Percentiles rank a stretch among this genome's conserved stretches.
Conservation (phyloP, 139 green algal species). For the Auxenochlorella pyrenoidosa region DNA sequence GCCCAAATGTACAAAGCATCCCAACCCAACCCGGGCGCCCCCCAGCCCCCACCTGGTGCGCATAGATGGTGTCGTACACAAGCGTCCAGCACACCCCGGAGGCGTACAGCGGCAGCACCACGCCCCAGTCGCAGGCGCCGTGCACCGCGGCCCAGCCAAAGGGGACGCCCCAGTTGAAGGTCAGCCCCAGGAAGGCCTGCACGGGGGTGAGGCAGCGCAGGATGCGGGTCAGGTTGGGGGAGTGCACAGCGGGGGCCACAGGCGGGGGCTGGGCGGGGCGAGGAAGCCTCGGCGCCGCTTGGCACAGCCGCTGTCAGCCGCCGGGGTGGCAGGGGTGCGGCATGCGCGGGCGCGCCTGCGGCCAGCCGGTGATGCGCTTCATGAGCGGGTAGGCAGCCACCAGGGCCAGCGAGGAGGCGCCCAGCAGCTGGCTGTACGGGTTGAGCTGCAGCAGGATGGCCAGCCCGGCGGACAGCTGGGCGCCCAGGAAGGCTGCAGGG, state of each 20-base stretch:
- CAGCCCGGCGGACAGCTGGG: conserved; percentile 85
- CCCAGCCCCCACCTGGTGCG: conserved; percentile 80
- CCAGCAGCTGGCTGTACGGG: conserved; percentile 86
- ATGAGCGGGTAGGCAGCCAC: conserved; percentile 95
- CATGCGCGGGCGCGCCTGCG: conserved; percentile 6
- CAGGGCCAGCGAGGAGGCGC: conserved; percentile 88
- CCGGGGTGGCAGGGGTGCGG: neutral
- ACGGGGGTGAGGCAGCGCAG: neutral
- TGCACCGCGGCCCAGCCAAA: conserved; percentile 90
- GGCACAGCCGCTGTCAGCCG: neutral
- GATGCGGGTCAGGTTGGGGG: too few species aligned
- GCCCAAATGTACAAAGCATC: too few species aligned
- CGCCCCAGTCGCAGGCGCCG: conserved; percentile 73
- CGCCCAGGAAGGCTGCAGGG: conserved; percentile 77
- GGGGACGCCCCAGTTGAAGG: conserved; percentile 98
- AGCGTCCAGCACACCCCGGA: conserved; percentile 91
- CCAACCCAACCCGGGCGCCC: neutral
- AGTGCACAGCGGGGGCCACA: neutral
- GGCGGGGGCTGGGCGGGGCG: too few species aligned
- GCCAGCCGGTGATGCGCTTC: conserved; percentile 95
- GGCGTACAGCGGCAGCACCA: conserved; percentile 90
- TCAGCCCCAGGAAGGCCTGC: conserved; percentile 84
- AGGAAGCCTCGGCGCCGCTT: too few species aligned
- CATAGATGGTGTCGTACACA: conserved; percentile 99
- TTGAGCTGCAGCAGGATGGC: conserved; percentile 96